Evolutionary conservation across 1,139 yeast genomes (phyloP), one percentile per base, ranked within the genome.

Genomic region (Meyerozyma sp.): DNA sequence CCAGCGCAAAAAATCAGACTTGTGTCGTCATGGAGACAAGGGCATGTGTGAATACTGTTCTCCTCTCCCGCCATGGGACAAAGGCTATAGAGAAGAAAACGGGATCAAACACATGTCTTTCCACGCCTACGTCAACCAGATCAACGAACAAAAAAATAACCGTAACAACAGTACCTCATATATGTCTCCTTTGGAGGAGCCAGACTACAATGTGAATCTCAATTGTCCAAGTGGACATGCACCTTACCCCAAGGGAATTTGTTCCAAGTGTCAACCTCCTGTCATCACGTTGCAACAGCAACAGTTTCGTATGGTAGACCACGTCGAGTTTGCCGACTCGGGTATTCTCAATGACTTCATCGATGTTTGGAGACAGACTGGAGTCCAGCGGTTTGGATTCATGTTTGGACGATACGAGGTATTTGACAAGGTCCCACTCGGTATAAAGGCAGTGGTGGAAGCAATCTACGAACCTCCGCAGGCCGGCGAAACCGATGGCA

Each of bases 41-140:
- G 98, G 98, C 3, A 93, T 93, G 98, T 93, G 98, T 64, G 98
- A 93, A 56, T 89, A 90, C 59, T 93, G 98, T 61, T 82, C 95
- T 42, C 97, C 98, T 0, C 68, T 94, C 46, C 96, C 96, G 39
- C 98, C 98, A 2, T 94, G 93, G 87, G 97, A 93, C 62, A 75
- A 77, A 47, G 79, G 74, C 23, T 91, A 90, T 60, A 84, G 83
- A 50, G 79, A 79, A 44, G 84, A 82, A 48, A 72, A 91, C 52
- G 82, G 80, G 25, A 88, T 91, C 61, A 94, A 94, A 63, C 98
- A 93, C 62, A 70, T 81, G 44, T 89, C 97, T 3, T 90, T 84
- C 63, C 96, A 90, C 59, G 84, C 98, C 0, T 74, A 89, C 58
- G 66, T 91, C 46, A 83, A 83, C 52, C 85, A 87, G 57, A 62